A percentile compares a stretch with the other conserved stretches of the same genome.
phyloP scores from a whole-genome alignment of 495 filamentous ascomycete genomes.

The Saxispiralis lemnorum region DNA sequence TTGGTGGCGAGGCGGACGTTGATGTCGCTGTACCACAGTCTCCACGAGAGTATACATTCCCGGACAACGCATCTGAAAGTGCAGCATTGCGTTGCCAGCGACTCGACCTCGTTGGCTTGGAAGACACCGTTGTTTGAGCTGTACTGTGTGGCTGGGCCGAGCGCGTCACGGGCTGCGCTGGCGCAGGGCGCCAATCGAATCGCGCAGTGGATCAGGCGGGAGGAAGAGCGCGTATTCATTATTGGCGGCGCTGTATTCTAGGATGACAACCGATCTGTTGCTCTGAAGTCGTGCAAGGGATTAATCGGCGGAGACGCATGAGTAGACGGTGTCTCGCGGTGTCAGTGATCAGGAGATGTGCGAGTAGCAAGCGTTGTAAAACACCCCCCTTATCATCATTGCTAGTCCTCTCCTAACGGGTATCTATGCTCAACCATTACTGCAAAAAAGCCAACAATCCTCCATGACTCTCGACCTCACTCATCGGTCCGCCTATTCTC shows the following conservation, averaged over 20 bases:
- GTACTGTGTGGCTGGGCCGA: constrained; percentile 76
- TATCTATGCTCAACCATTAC: too few relatives aligned
- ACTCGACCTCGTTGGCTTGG: constrained; percentile 71
- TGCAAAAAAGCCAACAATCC: too few relatives aligned
- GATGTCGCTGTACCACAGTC: constrained; percentile 63
- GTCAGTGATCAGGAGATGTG: too few relatives aligned
- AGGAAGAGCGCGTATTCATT: constrained; percentile 88
- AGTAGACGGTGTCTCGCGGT: too few relatives aligned
- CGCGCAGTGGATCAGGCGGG: constrained; percentile 70
- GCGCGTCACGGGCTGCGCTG: constrained; percentile 56
- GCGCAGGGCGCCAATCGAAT: constrained; percentile 75
- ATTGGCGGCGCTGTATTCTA: constrained; percentile 68
- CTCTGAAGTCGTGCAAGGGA: too few relatives aligned
- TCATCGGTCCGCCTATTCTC: too few relatives aligned
- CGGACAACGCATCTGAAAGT: constrained; percentile 74
- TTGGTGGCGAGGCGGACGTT: constrained; percentile 52
- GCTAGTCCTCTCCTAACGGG: too few relatives aligned
- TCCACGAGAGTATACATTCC: constrained; percentile 69
- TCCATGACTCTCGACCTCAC: too few relatives aligned
- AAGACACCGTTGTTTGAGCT: constrained; percentile 78
- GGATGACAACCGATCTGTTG: not conserved
- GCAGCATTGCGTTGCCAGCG: constrained; percentile 55
- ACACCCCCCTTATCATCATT: too few relatives aligned
- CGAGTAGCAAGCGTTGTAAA: too few relatives aligned
- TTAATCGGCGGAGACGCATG: not conserved